Conservation (phyloP, 352 stramenopile genomes). For the Pythium sukuiense region DNA sequence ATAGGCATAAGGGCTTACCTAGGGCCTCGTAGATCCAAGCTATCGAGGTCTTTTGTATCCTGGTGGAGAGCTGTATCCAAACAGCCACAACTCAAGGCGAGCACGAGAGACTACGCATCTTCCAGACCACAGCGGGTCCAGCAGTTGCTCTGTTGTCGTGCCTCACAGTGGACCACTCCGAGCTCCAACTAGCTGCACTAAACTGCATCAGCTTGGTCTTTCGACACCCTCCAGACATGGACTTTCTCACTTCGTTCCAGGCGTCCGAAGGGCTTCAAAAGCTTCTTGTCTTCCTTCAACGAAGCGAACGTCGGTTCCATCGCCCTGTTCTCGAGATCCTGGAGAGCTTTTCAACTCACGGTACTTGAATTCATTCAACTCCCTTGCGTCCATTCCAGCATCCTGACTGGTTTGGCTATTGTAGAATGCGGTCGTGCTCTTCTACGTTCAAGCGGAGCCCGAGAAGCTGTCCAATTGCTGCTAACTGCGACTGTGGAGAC, state of each 20-base stretch:
- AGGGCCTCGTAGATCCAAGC: constrained; percentile 15
- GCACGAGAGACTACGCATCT: constrained; percentile 7
- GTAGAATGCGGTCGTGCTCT: constrained; percentile 25
- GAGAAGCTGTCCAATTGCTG: background rate
- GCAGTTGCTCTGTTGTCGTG: constrained; percentile 36
- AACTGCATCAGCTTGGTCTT: constrained; percentile 41
- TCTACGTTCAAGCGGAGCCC: constrained; percentile 8
- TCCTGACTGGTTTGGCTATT: background rate
- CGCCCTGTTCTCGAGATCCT: constrained; percentile 41
- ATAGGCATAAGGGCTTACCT: background rate
- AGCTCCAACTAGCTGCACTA: constrained; percentile 40
- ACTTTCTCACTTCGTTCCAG: constrained; percentile 39
- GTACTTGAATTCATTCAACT: constrained; percentile 21
- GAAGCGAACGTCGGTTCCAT: constrained; percentile 44
- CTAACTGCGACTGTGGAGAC: constrained; percentile 12
- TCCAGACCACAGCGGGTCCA: constrained; percentile 39
- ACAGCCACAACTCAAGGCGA: background rate
- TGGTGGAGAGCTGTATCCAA: constrained; percentile 26
- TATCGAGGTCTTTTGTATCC: constrained; percentile 28
- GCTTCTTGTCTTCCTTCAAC: constrained; percentile 31
- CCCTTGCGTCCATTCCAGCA: too few species aligned
- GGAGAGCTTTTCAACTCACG: constrained; percentile 47
- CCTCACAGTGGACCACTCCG: constrained; percentile 28
- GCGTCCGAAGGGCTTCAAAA: constrained; percentile 26
- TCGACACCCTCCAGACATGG: constrained; percentile 24